Evolutionary conservation across 345 rosid species (phyloP), one percentile per base, ranked within the genome.

Genomic region (Laguncularia racemosa): DNA sequence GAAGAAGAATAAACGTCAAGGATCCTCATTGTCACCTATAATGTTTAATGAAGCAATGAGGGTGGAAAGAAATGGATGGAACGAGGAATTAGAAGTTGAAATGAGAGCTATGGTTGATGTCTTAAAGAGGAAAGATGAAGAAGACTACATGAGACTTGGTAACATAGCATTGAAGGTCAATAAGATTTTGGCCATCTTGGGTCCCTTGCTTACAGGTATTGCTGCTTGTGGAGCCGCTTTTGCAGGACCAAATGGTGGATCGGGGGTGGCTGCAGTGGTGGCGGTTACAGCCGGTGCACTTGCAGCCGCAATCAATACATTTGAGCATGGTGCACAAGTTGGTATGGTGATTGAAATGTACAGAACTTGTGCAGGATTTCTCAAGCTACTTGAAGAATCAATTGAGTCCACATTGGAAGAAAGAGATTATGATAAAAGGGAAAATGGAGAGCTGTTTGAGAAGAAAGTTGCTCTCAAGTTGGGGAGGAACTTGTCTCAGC

Each of bases 91-190:
- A 2, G 82, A 82, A 58, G 44, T 38, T 33, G 84, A 78, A 47
- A 73, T 78, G 80, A 69, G 50, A 61, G 78, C 73, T 16, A 59
- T 82, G 0, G 62, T 65, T 17, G 40, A 57, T 15, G 65, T 76
- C 44, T 48, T 78, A 17, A 75, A 72, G 65, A 75, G 20, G 50
- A 70, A 73, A 61, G 83, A 78, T 60, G 53, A 43, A 2, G 70
- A 67, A 52, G 83, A 75, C 2, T 78, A 72, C 59, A 56, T 52
- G 18, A 78, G 48, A 70, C 64, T 78, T 53, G 70, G 80, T 55
- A 67, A 64, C 54, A 48, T 20, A 13, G 55, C 55, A 12, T 20
- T 52, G 55, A 20, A 52, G 28, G 28, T 20, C 3, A 52, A 52
- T 16, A 52, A 52, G 28, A 20, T 20, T 20, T 52, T 52, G 55